phyloP scores from a whole-genome alignment of 345 rosid species.

The Eucalyptus polybractea region DNA sequence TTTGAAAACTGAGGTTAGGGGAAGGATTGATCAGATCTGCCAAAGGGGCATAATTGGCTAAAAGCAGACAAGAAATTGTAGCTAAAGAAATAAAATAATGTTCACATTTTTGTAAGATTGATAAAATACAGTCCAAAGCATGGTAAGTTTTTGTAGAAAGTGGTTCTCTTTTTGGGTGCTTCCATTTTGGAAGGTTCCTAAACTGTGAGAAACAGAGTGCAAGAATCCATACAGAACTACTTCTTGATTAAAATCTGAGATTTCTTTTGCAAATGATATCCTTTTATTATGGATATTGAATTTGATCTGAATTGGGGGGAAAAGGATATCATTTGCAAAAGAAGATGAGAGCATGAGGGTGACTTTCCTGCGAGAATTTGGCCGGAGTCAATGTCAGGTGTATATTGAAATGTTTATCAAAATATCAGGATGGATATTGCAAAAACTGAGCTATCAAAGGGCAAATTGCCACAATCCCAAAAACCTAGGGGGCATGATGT shows the following conservation, averaged over 20 bases:
- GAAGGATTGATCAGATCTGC: background rate
- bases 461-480: background rate
- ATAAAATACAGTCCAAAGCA: background rate
- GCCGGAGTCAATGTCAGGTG: background rate
- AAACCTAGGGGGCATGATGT: background rate
- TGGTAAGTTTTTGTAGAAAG: background rate
- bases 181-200: background rate
- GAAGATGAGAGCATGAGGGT: background rate
- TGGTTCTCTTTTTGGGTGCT: background rate
- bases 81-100: background rate
- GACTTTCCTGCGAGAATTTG: background rate
- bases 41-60: background rate
- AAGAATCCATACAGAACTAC: background rate
- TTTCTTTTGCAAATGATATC: background rate
- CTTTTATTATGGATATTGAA: background rate
- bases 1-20: background rate
- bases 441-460: background rate
- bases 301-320: background rate
- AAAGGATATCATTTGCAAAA: background rate
- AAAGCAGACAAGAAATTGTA: background rate
- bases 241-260: background rate
- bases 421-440: background rate
- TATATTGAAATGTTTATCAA: background rate
- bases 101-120: background rate
- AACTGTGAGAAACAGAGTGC: background rate